Conservation (phyloP, 495 filamentous ascomycete species). For the Talaromyces trachyspermus region DNA sequence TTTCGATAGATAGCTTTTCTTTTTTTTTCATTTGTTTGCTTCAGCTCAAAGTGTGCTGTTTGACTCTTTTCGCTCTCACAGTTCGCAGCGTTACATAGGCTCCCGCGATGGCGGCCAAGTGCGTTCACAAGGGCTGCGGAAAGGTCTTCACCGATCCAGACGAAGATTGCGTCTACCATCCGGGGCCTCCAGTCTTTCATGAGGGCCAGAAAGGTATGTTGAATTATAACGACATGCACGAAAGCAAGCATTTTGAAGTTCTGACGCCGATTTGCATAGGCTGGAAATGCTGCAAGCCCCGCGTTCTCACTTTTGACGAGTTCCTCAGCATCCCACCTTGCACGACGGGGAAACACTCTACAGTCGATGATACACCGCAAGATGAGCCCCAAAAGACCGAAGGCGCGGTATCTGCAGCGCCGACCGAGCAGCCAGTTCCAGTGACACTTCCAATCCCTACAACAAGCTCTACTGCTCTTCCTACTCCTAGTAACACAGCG, state of each 20-base stretch:
- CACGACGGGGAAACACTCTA: constrained; percentile 89
- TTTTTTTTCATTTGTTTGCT: background rate
- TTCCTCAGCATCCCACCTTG: constrained; percentile 92
- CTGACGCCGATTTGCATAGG: too few species aligned
- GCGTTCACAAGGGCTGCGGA: constrained; percentile 91
- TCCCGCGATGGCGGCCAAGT: constrained; percentile 72
- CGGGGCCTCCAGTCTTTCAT: constrained; percentile 91
- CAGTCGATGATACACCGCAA: constrained; percentile 65
- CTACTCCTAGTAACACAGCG: constrained; percentile 48
- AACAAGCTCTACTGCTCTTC: constrained; percentile 40
- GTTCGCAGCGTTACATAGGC: background rate
- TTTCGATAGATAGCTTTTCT: background rate
- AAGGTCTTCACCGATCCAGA: constrained; percentile 78
- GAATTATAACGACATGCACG: too few species aligned
- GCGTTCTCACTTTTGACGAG: constrained; percentile 97
- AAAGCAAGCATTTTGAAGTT: too few species aligned
- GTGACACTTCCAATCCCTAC: constrained; percentile 40
- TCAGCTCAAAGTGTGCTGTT: background rate
- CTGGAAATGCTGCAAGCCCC: constrained; percentile 99
- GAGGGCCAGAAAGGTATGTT: constrained; percentile 94
- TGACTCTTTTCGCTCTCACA: background rate
- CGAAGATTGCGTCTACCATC: constrained; percentile 86
- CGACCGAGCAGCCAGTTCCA: constrained; percentile 17
- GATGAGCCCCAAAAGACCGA: constrained; percentile 38
- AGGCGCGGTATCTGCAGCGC: constrained; percentile 14